Conservation (phyloP, 805 yeast species). For the Yamadazyma ubonensis region DNA sequence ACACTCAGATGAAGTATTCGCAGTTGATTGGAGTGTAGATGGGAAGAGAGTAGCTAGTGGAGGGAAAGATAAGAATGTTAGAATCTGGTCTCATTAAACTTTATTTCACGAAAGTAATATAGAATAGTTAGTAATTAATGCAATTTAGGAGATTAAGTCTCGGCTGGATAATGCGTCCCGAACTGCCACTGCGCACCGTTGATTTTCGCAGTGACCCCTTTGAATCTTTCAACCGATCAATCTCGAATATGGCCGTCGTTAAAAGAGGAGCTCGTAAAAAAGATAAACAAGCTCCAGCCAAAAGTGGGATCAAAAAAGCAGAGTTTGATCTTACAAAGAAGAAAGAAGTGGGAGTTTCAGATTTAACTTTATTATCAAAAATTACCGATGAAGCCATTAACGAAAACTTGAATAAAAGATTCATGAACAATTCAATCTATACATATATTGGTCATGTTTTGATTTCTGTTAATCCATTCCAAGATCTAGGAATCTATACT, state of each 20-base stretch:
- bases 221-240: conserved; percentile 2
- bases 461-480: conserved; percentile 94
- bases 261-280: conserved; percentile 66
- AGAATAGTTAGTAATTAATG: not conserved
- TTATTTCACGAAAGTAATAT: no score
- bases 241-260: conserved; percentile 63
- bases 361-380: conserved; percentile 81
- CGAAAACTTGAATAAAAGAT: conserved; percentile 85
- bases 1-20: conserved; percentile 91
- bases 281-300: conserved; percentile 56
- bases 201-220: conserved; percentile 6
- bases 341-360: conserved; percentile 98
- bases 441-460: conserved; percentile 93
- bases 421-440: conserved; percentile 85
- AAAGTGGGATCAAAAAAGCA: conserved; percentile 73
- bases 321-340: conserved; percentile 83
- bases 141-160: no score
- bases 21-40: conserved; percentile 97
- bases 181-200: conserved; percentile 3
- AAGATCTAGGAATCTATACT: conserved; percentile 94
- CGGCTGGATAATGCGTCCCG: no score
- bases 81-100: conserved; percentile 86
- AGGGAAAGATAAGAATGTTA: conserved; percentile 91
- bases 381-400: conserved; percentile 91
- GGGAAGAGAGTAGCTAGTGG: conserved; percentile 95